phyloP scores from a whole-genome alignment of 345 rosid species.

The Eucalyptus cladocalyx region DNA sequence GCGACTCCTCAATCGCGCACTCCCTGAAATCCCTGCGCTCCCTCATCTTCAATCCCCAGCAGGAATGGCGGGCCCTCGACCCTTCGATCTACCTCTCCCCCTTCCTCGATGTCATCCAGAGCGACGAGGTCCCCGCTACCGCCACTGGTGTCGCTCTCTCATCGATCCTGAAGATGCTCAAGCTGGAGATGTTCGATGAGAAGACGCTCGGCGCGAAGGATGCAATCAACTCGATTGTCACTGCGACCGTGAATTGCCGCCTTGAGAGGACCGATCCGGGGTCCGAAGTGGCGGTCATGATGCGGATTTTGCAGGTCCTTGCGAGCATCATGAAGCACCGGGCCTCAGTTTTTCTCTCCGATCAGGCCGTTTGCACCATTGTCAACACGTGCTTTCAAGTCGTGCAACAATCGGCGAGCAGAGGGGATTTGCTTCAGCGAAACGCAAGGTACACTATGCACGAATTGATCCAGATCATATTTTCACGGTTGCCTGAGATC shows the following conservation, averaged over 20 bases:
- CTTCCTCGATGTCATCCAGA: slow-evolving; percentile 71
- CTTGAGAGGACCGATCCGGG: slow-evolving; percentile 52
- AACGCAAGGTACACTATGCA: slow-evolving; percentile 74
- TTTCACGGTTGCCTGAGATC: slow-evolving; percentile 49
- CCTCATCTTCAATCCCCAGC: slow-evolving; percentile 83
- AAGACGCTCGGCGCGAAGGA: slow-evolving; percentile 72
- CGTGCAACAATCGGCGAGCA: slow-evolving; percentile 56
- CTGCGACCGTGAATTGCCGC: slow-evolving; percentile 68
- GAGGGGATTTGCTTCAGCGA: slow-evolving; percentile 81
- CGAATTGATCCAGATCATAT: slow-evolving; percentile 69
- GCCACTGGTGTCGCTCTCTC: slow-evolving; percentile 68
- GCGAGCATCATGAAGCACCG: slow-evolving; percentile 50
- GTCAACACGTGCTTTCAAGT: slow-evolving; percentile 91
- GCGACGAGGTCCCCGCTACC: slow-evolving; percentile 64
- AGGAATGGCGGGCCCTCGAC: slow-evolving; percentile 70
- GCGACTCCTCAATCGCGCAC: slow-evolving; percentile 42
- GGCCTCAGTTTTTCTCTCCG: slow-evolving; percentile 42
- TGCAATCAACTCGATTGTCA: slow-evolving; percentile 40
- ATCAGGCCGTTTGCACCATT: slow-evolving; percentile 65
- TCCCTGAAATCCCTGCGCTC: slow-evolving; percentile 71
- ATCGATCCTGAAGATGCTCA: slow-evolving; percentile 54
- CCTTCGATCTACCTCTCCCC: slow-evolving; percentile 76
- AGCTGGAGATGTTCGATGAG: slow-evolving; percentile 55
- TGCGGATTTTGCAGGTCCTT: slow-evolving; percentile 77
- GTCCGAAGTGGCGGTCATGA: slow-evolving; percentile 71